These are phyloP conservation scores for Penicillium sp. DNA, from an alignment of 2,329 filamentous ascomycete species.

Conservation along the genomic window DNA sequence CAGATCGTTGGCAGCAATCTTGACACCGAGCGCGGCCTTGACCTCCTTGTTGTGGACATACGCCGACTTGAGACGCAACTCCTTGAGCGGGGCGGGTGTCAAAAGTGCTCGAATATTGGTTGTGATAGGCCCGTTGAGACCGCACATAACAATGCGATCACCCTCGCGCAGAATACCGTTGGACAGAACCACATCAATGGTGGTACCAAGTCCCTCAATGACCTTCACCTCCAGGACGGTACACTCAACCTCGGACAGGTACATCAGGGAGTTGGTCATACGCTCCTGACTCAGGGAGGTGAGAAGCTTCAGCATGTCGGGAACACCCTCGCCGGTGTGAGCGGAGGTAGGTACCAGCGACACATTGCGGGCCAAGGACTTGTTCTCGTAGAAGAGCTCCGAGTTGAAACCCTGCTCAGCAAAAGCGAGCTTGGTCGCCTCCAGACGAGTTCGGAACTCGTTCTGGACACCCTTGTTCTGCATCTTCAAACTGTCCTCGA, in stretches of 20 bases:
- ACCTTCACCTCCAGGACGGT: conserved; percentile 99
- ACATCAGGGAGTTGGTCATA: conserved; percentile 97
- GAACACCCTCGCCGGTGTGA: conserved; percentile 97
- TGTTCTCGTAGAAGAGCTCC: conserved; percentile 95
- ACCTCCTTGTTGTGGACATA: conserved; percentile 99
- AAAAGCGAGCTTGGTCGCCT: conserved; percentile 89
- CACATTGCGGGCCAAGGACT: conserved; percentile 88
- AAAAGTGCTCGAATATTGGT: conserved; percentile 93
- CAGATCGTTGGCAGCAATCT: conserved; percentile 93
- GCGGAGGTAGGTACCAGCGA: conserved; percentile 97
- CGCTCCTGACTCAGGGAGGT: conserved; percentile 89
- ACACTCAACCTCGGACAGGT: conserved; percentile 93
- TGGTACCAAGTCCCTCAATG: conserved; percentile 97
- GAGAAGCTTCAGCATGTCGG: conserved; percentile 96
- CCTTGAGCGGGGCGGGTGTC: conserved; percentile 87
- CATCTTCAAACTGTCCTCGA: conserved; percentile 82
- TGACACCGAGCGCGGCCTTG: conserved; percentile 96
- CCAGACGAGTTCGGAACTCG: conserved; percentile 86
- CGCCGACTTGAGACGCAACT: conserved; percentile 87
- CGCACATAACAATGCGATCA: conserved; percentile 89
- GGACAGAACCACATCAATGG: conserved; percentile 92
- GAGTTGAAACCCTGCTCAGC: conserved; percentile 97
- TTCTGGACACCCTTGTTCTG: conserved; percentile 92
- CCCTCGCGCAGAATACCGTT: conserved; percentile 94
- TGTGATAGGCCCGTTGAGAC: conserved; percentile 90